Evolutionary conservation across 2,329 filamentous ascomycete genomes (phyloP), one percentile per base, ranked within the genome.

Genomic region (Pestalotiopsis sp.): DNA sequence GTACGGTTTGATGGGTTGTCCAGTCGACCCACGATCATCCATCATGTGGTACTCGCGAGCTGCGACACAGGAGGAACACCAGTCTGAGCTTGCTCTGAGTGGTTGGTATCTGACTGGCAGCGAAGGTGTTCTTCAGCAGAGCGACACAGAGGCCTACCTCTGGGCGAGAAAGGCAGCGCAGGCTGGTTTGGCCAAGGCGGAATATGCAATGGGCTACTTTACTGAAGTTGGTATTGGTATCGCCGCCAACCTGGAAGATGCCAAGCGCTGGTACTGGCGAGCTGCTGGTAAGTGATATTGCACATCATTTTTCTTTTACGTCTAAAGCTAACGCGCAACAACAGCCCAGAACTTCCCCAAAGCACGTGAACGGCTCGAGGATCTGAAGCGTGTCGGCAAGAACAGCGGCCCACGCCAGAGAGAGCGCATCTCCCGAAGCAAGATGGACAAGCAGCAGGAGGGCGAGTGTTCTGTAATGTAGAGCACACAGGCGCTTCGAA

Each of bases 141-240:
- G 91, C 77, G 96, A 99, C 75, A 97, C 93, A 0, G 96, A 99
- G 79, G 96, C 96, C 0, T 99, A 98, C 79, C 87, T 99, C 2
- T 99, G 96, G 96, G 95, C 96, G 12, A 87, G 95, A 25, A 98
- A 98, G 81, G 95, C 96, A 2, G 96, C 96, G 0, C 89, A 91
- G 71, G 92, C 94, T 3, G 94, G 95, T 2, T 82, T 98, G 49
- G 91, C 94, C 7, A 99, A 98, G 84, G 96, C 96, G 0, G 93
- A 98, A 82, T 98, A 98, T 81, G 96, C 95, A 0, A 97, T 99
- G 92, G 96, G 96, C 0, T 98, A 98, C 81, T 98, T 97, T 77
- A 97, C 93, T 0, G 96, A 99, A 81, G 91, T 96, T 63, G 96
- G 96, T 13, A 98, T 99, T 74, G 96, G 96, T 38, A 91, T 93